Evolutionary conservation across 2,329 filamentous ascomycete species (phyloP).

Genomic region (Penicillium sp.): DNA sequence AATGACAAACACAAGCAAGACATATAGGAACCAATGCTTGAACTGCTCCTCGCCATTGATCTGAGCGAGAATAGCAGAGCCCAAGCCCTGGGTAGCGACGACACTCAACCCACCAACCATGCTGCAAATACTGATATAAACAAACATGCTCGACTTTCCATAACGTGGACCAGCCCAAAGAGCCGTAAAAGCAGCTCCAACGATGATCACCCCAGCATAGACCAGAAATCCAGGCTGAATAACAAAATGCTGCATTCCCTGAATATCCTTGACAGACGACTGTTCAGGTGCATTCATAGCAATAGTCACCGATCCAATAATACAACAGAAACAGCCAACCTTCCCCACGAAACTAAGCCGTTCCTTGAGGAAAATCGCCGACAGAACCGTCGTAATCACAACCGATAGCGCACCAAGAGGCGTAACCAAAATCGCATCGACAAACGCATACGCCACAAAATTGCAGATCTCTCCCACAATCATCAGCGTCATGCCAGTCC

Average conservation of each 20-base stretch:
- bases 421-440: constrained; percentile 92
- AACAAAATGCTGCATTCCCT: constrained; percentile 88
- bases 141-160: constrained; percentile 95
- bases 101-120: constrained; percentile 92
- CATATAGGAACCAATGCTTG: constrained; percentile 96
- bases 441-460: constrained; percentile 94
- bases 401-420: constrained; percentile 88
- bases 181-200: constrained; percentile 70
- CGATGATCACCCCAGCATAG: constrained; percentile 79
- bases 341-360: constrained; percentile 93
- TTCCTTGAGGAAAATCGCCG: constrained; percentile 94
- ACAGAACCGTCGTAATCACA: constrained; percentile 86
- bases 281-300: constrained; percentile 88
- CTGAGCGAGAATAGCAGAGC: constrained; percentile 86
- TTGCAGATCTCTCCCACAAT: constrained; percentile 96
- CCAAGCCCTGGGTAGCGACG: constrained; percentile 89
- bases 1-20: constrained; percentile 86
- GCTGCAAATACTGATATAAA: constrained; percentile 95
- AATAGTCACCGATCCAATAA: constrained; percentile 89
- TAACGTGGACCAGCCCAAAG: constrained; percentile 82
- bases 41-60: constrained; percentile 80
- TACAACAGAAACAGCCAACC: constrained; percentile 92
- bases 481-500: constrained; percentile 94
- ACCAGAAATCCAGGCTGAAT: constrained; percentile 81
- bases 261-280: constrained; percentile 80